Conservation (phyloP, 768 basidiomycete species). For the Calocybe indica region DNA sequence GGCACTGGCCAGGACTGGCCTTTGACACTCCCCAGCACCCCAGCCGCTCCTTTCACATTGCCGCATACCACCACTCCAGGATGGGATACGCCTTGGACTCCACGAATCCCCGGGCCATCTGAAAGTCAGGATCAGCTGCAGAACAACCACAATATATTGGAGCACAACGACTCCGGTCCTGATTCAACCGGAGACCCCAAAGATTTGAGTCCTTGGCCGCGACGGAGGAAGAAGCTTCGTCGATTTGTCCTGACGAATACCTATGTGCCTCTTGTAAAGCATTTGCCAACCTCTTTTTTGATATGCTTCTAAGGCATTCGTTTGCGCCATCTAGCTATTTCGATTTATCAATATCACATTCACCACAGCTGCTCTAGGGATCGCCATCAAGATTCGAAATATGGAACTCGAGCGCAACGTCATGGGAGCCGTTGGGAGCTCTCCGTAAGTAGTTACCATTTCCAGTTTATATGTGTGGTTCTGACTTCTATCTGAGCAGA, state of each 20-base stretch:
- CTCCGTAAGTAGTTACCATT: slow-evolving; percentile 49
- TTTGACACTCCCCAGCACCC: slow-evolving; percentile 26
- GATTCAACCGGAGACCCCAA: slow-evolving; percentile 19
- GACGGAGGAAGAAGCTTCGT: slow-evolving; percentile 44
- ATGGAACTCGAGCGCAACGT: slow-evolving; percentile 44
- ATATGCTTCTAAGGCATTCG: slow-evolving; percentile 6
- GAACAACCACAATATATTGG: slow-evolving; percentile 30
- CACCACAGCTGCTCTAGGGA: slow-evolving; percentile 69
- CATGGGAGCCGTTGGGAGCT: slow-evolving; percentile 76
- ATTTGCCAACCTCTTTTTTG: slow-evolving; percentile 13
- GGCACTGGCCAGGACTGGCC: slow-evolving; percentile 18
- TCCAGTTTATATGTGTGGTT: not conserved
- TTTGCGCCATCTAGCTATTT: slow-evolving; percentile 52
- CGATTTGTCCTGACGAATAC: slow-evolving; percentile 66
- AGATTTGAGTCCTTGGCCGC: slow-evolving; percentile 22
- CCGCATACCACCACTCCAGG: slow-evolving; percentile 54
- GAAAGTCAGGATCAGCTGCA: slow-evolving; percentile 20
- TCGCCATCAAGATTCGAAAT: slow-evolving; percentile 70
- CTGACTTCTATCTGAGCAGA: slow-evolving; percentile 25
- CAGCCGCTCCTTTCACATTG: slow-evolving; percentile 42
- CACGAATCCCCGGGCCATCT: slow-evolving; percentile 11
- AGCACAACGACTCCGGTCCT: slow-evolving; percentile 19
- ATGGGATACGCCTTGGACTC: slow-evolving; percentile 67
- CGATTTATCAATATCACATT: slow-evolving; percentile 82
- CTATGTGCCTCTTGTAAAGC: slow-evolving; percentile 69